These are phyloP conservation scores for Amanita thiersii DNA, from an alignment of 768 basidiomycete species.

Conservation along the genomic window DNA sequence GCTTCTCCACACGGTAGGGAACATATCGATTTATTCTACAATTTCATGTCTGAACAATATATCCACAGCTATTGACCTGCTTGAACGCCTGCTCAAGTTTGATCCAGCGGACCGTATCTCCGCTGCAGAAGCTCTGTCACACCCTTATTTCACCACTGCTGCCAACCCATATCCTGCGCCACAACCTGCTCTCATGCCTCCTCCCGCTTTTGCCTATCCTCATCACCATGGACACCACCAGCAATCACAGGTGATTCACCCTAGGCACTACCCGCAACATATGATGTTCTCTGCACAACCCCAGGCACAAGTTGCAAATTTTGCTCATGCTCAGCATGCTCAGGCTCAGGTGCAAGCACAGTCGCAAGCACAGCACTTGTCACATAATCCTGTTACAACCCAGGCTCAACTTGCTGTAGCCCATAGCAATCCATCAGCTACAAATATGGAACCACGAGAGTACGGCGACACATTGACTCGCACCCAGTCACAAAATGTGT, in stretches of 20 bases:
- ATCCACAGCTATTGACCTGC: slow-evolving; percentile 82
- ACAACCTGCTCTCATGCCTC: slow-evolving; percentile 52
- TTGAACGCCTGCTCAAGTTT: slow-evolving; percentile 92
- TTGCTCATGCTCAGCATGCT: slow-evolving; percentile 12
- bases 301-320: slow-evolving; percentile 6
- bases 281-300: slow-evolving; percentile 4
- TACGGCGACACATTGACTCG: slow-evolving; percentile 3
- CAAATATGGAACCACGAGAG: slow-evolving; percentile 6
- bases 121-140: slow-evolving; percentile 83
- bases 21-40: not conserved
- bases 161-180: slow-evolving; percentile 35
- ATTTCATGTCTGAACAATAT: slow-evolving; percentile 8
- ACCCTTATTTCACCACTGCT: slow-evolving; percentile 80
- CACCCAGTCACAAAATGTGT: slow-evolving; percentile 10
- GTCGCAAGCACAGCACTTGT: slow-evolving; percentile 7
- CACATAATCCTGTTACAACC: slow-evolving; percentile 3
- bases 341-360: slow-evolving; percentile 14
- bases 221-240: slow-evolving; percentile 48
- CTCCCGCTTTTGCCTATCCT: slow-evolving; percentile 62
- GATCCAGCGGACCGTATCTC: slow-evolving; percentile 90
- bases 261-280: slow-evolving; percentile 17
- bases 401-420: slow-evolving; percentile 4
- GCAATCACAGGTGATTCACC: slow-evolving; percentile 23
- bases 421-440: slow-evolving; percentile 5
- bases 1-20: slow-evolving; percentile 71